Conservation (phyloP, 1,284 basidiomycete genomes). For the Peniophora sp. region DNA sequence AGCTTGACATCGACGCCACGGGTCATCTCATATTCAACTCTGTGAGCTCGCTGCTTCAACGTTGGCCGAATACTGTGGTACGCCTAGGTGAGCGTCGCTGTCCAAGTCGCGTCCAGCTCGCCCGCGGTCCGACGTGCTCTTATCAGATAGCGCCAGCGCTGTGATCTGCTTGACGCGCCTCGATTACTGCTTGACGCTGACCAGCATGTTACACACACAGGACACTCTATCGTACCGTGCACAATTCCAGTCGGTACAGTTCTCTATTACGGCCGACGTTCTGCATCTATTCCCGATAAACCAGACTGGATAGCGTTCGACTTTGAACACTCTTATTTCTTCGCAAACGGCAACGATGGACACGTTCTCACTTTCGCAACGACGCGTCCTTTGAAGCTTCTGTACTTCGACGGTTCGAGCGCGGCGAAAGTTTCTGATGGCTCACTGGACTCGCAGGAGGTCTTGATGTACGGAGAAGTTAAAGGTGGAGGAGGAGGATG, state of each 20-base stretch:
- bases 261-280: conserved; percentile 9
- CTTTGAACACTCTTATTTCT: conserved; percentile 9
- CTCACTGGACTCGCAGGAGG: conserved; percentile 11
- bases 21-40: conserved; percentile 3
- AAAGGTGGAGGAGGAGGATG: conserved; percentile 1
- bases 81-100: not conserved
- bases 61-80: conserved; percentile 2
- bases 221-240: conserved; percentile 7
- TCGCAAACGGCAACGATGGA: conserved; percentile 2
- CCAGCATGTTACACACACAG: not conserved
- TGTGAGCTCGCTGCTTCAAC: conserved; percentile 1
- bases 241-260: conserved; percentile 6
- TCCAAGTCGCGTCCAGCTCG: not conserved
- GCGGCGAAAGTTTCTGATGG: conserved; percentile 8
- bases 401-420: conserved; percentile 15
- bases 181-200: no score
- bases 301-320: conserved; percentile 12
- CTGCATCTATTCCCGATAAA: not conserved
- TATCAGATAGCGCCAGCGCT: no score
- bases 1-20: not conserved
- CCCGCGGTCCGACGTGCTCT: not conserved
- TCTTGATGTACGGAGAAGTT: conserved; percentile 7
- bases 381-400: conserved; percentile 10
- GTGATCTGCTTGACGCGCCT: not conserved
- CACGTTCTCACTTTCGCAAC: conserved; percentile 8